Base-by-base conservation (phyloP, 306 rosid species). In the Canavalia ensiformis region DNA sequence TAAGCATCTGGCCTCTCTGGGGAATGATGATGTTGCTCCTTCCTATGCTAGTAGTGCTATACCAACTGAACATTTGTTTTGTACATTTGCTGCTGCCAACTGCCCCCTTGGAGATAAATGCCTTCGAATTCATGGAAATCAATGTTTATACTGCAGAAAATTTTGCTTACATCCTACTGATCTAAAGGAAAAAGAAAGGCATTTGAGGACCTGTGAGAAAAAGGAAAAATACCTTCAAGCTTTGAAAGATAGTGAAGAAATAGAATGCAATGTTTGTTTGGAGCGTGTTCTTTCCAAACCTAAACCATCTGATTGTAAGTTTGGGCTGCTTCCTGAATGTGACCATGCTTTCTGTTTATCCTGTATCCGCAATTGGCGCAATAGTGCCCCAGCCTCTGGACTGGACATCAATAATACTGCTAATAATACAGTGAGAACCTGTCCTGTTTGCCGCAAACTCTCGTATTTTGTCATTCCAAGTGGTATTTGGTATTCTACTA, bases 321-420 rank as follows among this genome's bases (percentile, higher is more conserved):
- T 95, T 81, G 99, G 99, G 83, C 33, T 95, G 88, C 88, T 93
- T 57, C 94, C 99, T 2, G 97, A 90, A 82, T 91, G 99, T 54
- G 91, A 95, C 74, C 99, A 95, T 78, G 93, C 99, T 57, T 95
- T 95, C 83, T 95, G 98, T 76, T 76, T 95, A 66, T 91, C 98
- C 31, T 95, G 99, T 69, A 91, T 95, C 57, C 88, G 97, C 83
- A 91, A 95, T 85, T 93, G 99, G 99, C 97, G 99, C 10, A 88
- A 77, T 72, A 95, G 94, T 76, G 89, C 96, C 74, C 88, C 96
- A 33, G 72, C 90, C 76, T 87, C 96, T 71, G 91, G 88, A 67
- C 71, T 90, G 80, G 92, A 88, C 65, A 70, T 85, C 50, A 85
- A 83, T 64, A 87, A 80, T 78, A 88, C 67, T 84, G 80, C 88